Percentiles rank a stretch among this genome's conserved stretches.
phyloP scores from a whole-genome alignment of 306 rosid species.

The Canavalia ensiformis region DNA sequence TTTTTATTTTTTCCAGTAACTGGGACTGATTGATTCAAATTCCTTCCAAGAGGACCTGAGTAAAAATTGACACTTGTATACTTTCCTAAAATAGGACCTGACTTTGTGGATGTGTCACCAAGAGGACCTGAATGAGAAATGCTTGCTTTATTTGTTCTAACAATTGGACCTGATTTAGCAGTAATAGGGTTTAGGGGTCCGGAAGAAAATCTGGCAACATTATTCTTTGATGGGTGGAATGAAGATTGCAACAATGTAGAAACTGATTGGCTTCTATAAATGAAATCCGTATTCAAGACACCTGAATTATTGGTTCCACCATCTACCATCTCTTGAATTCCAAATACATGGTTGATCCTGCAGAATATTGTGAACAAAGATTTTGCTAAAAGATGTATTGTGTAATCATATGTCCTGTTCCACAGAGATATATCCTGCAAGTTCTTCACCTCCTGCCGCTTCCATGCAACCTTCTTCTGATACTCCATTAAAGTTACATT shows the following conservation, averaged over 20 bases:
- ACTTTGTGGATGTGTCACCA: constrained; percentile 66
- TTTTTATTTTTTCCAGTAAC: constrained; percentile 61
- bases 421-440: constrained; percentile 80
- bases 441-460: constrained; percentile 80
- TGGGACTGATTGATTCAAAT: constrained; percentile 63
- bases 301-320: constrained; percentile 61
- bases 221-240: constrained; percentile 59
- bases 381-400: constrained; percentile 79
- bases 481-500: constrained; percentile 65
- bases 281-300: constrained; percentile 63
- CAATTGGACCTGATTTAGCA: constrained; percentile 67
- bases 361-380: constrained; percentile 79
- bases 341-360: constrained; percentile 83
- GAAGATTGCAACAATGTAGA: constrained; percentile 77
- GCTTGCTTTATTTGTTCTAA: constrained; percentile 53
- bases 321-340: constrained; percentile 65
- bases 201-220: constrained; percentile 76
- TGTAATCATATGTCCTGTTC: constrained; percentile 89
- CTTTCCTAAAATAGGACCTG: constrained; percentile 70
- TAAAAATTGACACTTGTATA: constrained; percentile 58
- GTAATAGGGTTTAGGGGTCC: constrained; percentile 76
- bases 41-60: constrained; percentile 85
- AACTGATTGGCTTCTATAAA: constrained; percentile 80
- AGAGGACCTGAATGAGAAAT: constrained; percentile 86
- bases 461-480: constrained; percentile 83